These are phyloP conservation scores for Phytophthora crassamura DNA, from an alignment of 352 stramenopile species.

Conservation along the genomic window DNA sequence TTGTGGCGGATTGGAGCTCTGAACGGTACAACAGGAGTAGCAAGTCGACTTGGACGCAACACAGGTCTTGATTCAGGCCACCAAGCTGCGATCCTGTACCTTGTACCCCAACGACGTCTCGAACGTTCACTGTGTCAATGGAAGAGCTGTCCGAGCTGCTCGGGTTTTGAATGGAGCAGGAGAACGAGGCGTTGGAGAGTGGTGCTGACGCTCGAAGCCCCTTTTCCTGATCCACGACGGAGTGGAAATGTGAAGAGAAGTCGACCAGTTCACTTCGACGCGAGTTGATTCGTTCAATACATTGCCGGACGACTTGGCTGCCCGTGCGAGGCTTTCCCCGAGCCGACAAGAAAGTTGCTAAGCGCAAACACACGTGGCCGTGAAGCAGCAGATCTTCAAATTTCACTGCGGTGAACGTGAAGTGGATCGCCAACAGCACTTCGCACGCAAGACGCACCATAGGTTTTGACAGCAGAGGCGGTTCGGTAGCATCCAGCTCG, in stretches of 20 bases:
- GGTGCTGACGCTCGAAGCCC: background rate
- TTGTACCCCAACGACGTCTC: constrained; percentile 50
- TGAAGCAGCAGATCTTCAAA: constrained; percentile 67
- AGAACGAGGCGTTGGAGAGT: constrained; percentile 36
- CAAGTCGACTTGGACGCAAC: constrained; percentile 63
- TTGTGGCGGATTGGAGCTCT: constrained; percentile 58
- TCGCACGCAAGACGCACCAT: constrained; percentile 30
- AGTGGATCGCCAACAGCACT: constrained; percentile 52
- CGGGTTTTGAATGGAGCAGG: constrained; percentile 42
- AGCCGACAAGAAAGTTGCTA: constrained; percentile 45
- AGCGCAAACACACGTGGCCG: constrained; percentile 47
- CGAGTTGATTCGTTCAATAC: constrained; percentile 44
- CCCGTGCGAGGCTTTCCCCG: constrained; percentile 39
- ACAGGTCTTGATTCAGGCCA: constrained; percentile 57
- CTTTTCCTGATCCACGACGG: background rate
- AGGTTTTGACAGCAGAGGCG: constrained; percentile 19
- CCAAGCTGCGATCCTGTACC: constrained; percentile 68
- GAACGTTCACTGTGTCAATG: constrained; percentile 9
- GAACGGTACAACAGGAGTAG: constrained; percentile 56
- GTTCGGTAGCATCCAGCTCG: constrained; percentile 41
- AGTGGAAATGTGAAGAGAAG: constrained; percentile 45
- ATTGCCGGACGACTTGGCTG: constrained; percentile 41
- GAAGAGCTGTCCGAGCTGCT: constrained; percentile 11
- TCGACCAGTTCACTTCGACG: constrained; percentile 49
- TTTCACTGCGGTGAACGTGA: constrained; percentile 42